These are phyloP conservation scores for Zymoseptoria tritici DNA, from an alignment of 2,329 filamentous ascomycete species.

Conservation along the genomic window DNA sequence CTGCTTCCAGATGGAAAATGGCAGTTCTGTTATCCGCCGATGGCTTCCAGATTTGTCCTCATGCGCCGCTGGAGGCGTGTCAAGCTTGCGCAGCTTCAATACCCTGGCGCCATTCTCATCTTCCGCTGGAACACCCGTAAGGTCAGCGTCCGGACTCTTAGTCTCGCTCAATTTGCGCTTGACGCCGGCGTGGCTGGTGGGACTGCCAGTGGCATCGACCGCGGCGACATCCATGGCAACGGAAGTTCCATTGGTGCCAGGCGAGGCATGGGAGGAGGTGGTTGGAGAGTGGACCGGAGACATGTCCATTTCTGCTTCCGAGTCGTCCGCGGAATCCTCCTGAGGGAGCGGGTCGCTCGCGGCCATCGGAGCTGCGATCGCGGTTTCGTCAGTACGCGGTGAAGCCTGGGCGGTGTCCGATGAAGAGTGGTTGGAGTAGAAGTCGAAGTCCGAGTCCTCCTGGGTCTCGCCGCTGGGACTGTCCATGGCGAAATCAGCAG, in stretches of 20 bases:
- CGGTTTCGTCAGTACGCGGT: not conserved
- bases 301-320: slow-evolving; percentile 25
- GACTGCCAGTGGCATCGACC: slow-evolving; percentile 3
- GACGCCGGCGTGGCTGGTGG: slow-evolving; percentile 13
- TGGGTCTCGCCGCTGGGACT: not conserved
- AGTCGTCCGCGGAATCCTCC: slow-evolving; percentile 13
- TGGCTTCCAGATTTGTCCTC: not conserved
- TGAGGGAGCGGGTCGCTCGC: not conserved
- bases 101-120: slow-evolving; percentile 17
- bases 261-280: slow-evolving; percentile 7
- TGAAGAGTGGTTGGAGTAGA: slow-evolving; percentile 6
- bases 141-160: slow-evolving; percentile 4
- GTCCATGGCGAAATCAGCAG: not conserved
- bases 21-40: slow-evolving; percentile 7
- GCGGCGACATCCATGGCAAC: not conserved
- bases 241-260: not conserved
- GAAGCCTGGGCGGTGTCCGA: not conserved
- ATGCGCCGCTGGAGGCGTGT: not conserved
- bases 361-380: slow-evolving; percentile 1
- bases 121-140: not conserved
- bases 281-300: slow-evolving; percentile 18
- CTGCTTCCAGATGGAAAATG: slow-evolving; percentile 28
- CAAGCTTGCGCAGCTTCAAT: slow-evolving; percentile 11
- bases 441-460: slow-evolving; percentile 1
- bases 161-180: slow-evolving; percentile 26